phyloP scores from a whole-genome alignment of 129 eudicot species.

The Centrapalus pauciflorus region DNA sequence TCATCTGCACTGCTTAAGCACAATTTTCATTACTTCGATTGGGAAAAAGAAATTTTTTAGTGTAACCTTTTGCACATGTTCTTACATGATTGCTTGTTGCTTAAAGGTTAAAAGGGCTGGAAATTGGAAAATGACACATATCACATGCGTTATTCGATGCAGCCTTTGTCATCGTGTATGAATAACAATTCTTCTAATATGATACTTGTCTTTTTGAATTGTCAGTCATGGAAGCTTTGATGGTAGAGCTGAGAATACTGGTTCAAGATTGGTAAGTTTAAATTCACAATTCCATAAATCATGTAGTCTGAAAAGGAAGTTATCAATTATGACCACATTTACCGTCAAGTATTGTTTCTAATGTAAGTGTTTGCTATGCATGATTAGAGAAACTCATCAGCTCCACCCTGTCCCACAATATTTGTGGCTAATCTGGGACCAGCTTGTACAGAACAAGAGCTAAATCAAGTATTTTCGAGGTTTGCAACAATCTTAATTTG shows the following conservation, averaged over 20 bases:
- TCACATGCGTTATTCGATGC: constrained; percentile 25
- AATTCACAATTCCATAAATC: not conserved
- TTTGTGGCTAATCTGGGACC: constrained; percentile 95
- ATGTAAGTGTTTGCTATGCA: not conserved
- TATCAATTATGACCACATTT: not conserved
- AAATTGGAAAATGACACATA: constrained; percentile 14
- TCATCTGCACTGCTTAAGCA: constrained; percentile 97
- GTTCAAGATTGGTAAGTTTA: constrained; percentile 49
- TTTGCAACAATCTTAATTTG: not conserved
- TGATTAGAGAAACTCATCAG: constrained; percentile 38
- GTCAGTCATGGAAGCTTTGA: constrained; percentile 55
- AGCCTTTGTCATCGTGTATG: constrained; percentile 2
- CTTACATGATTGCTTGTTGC: constrained; percentile 34
- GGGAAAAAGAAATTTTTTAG: constrained; percentile 11
- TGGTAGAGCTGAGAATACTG: constrained; percentile 33
- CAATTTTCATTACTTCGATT: constrained; percentile 47
- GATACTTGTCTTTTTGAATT: not conserved
- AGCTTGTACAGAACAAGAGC: constrained; percentile 75
- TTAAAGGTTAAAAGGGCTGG: constrained; percentile 41
- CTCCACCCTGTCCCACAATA: constrained; percentile 84
- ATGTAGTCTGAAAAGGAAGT: not conserved
- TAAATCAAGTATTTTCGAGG: constrained; percentile 88
- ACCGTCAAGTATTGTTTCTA: not conserved
- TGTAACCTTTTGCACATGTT: constrained; percentile 37
- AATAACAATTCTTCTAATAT: constrained; percentile 15